Evolutionary conservation across 2,329 filamentous ascomycete genomes (phyloP).

Genomic region (Ceratocystis alfenasii): DNA sequence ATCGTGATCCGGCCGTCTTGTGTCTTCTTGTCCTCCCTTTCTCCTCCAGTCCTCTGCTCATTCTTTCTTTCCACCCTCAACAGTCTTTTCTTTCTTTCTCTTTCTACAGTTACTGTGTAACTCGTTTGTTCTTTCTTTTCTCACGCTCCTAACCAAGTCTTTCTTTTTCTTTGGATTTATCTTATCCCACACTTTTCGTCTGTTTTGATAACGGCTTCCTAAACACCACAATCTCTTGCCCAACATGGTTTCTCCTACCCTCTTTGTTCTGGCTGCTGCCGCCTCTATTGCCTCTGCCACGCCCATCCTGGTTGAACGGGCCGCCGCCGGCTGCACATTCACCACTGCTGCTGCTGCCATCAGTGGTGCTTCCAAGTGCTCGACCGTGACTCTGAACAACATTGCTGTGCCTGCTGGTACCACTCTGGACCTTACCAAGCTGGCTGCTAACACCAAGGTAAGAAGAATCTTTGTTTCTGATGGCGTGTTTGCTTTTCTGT

Average conservation of each 20-base stretch:
- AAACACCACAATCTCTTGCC: conserved; percentile 2
- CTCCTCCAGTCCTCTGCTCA: conserved; percentile 18
- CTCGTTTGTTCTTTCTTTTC: conserved; percentile 1
- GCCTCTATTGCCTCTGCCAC: conserved; percentile 26
- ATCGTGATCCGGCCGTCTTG: not conserved
- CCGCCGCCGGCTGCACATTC: conserved; percentile 39
- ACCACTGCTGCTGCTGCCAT: conserved; percentile 38
- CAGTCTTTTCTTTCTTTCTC: not conserved
- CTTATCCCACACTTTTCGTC: not conserved
- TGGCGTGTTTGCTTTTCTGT: not conserved
- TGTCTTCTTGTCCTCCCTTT: conserved; percentile 5
- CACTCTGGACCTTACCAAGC: conserved; percentile 46
- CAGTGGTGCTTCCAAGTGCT: conserved; percentile 40
- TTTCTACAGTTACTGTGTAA: conserved; percentile 7
- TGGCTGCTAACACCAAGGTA: conserved; percentile 37
- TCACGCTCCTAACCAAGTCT: not conserved
- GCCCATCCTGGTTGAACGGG: conserved; percentile 23
- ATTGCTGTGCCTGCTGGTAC: conserved; percentile 45
- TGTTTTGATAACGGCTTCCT: conserved; percentile 16
- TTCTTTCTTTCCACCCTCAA: not conserved
- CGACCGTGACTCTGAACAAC: conserved; percentile 41
- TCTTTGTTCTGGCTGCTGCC: conserved; percentile 27
- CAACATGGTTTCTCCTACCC: conserved; percentile 22
- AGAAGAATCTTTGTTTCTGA: not conserved
- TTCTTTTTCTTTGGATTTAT: conserved; percentile 9